Evolutionary conservation across 2,329 filamentous ascomycete genomes (phyloP), one percentile per base, ranked within the genome.

Genomic region (Incumbomyces delicatus): DNA sequence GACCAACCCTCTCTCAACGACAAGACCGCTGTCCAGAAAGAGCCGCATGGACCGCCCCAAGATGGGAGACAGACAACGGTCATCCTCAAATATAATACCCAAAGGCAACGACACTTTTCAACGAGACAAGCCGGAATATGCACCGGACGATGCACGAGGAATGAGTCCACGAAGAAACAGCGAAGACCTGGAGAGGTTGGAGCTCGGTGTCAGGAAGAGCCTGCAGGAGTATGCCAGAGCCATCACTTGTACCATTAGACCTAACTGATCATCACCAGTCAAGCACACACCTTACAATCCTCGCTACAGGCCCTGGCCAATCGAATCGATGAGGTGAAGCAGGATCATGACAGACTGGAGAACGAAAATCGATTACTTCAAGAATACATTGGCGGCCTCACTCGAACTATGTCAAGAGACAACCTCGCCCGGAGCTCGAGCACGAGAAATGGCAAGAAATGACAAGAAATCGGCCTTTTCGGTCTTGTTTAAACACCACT

Each of bases 341-440:
- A 85, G 57, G 90, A 96, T 62, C 89, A 98, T 62, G 87, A 95
- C 69, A 95, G 95, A 67, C 80, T 98, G 46, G 89, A 96, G 66
- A 92, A 78, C 65, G 89, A 95, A 65, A 98, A 98, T 74, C 90
- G 88, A 60, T 95, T 96, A 61, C 70, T 98, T 40, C 90, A 96
- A 66, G 95, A 95, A 65, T 96, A 96, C 64, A 96, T 96, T 59
- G 90, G 90, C 54, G 90, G 95, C 61, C 75, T 96, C 46, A 96
- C 95, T 78, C 86, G 87, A 59, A 80, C 77, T 46, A 71, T 73
- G 69, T 67, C 68, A 46, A 70, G 68, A 56, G 75, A 72, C 57
- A 73, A 46, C 32, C 50, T 57, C 22, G 52, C 48, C 27, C 49
- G 52, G 42, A 55, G 53, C 41, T 49, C 51, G 13, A 57, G 55